phyloP scores from a whole-genome alignment of 345 rosid species.

The Rhodamnia rubescens region DNA sequence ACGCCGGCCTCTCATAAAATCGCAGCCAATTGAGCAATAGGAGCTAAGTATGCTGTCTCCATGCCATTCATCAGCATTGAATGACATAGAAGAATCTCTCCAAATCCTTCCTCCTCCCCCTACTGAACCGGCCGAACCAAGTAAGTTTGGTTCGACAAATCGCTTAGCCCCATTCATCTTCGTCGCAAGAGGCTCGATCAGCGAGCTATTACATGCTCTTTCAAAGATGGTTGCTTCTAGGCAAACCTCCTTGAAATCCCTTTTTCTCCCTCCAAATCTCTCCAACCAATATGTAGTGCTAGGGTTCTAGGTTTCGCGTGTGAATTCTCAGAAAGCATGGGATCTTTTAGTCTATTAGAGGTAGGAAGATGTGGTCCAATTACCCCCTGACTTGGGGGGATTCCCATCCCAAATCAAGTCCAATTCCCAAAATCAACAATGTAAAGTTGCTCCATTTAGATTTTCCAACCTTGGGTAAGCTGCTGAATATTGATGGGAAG shows the following conservation, averaged over 20 bases:
- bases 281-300: neutral
- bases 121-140: neutral
- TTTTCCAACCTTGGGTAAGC: neutral
- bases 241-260: neutral
- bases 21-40: neutral
- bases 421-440: neutral
- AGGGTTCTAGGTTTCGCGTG: neutral
- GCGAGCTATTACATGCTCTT: too few species aligned
- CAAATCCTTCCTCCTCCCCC: neutral
- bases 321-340: neutral
- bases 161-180: too few species aligned
- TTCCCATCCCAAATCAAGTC: neutral
- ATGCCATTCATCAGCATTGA: neutral
- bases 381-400: neutral
- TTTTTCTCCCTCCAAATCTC: neutral
- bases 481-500: neutral
- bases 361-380: neutral
- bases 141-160: neutral
- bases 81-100: neutral
- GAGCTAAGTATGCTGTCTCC: neutral
- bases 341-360: neutral
- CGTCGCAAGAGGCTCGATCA: too few species aligned
- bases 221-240: too few species aligned
- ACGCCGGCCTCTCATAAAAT: neutral
- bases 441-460: neutral